Conservation (phyloP, 2,329 filamentous ascomycete genomes). For the Colletotrichum sp. region DNA sequence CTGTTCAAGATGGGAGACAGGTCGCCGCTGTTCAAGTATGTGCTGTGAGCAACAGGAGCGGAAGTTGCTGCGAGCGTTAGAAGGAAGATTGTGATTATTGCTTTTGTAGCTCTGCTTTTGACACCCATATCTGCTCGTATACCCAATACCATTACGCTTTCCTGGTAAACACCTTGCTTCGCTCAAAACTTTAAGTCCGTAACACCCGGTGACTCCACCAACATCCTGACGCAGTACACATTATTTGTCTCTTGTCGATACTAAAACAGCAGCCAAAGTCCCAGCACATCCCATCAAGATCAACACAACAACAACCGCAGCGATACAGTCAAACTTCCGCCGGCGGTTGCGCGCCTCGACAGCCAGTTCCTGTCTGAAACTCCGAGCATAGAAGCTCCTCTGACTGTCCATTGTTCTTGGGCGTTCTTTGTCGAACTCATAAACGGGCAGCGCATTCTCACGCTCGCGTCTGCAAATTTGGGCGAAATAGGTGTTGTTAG, state of each 20-base stretch:
- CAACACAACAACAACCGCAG: background rate
- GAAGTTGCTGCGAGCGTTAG: background rate
- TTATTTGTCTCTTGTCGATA: background rate
- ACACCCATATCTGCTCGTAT: background rate
- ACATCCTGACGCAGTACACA: background rate
- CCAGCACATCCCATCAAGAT: background rate
- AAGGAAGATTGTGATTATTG: background rate
- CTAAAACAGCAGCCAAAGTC: background rate
- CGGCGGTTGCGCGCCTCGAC: background rate
- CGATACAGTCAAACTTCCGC: background rate
- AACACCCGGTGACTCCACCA: background rate
- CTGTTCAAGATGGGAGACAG: constrained; percentile 35
- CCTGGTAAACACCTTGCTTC: background rate
- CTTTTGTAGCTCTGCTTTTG: background rate
- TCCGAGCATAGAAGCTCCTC: background rate
- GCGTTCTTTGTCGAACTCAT: background rate
- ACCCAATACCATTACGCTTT: background rate
- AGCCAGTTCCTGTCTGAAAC: background rate
- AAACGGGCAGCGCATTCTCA: background rate
- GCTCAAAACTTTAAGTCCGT: fast-evolving
- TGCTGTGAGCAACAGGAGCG: background rate
- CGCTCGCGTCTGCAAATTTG: background rate
- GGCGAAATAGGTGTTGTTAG: constrained; percentile 1
- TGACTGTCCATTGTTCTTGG: background rate
- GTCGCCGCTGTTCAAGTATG: constrained; percentile 27